Percentiles rank a stretch among this genome's conserved stretches.
phyloP scores from a whole-genome alignment of 257 asterid species.

The Solanum dulcamara region DNA sequence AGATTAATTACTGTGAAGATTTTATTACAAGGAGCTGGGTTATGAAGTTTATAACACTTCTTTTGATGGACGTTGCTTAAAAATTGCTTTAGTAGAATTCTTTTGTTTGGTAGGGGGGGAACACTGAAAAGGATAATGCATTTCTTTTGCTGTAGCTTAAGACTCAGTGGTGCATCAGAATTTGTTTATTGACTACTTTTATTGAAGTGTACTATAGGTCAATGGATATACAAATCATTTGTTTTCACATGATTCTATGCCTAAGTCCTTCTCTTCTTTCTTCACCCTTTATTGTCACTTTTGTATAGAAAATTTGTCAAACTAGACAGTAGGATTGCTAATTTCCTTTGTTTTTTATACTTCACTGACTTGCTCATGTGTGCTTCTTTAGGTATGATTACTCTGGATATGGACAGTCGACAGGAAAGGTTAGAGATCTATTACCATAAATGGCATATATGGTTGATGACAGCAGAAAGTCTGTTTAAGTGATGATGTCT shows the following conservation, averaged over 20 bases:
- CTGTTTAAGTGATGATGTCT: not conserved
- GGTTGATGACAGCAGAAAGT: not conserved
- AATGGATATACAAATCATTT: not conserved
- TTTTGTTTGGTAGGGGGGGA: not conserved
- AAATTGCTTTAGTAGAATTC: not conserved
- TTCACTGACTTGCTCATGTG: constrained; percentile 9
- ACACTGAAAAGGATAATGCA: not conserved
- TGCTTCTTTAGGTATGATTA: constrained; percentile 67
- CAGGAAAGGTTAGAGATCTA: constrained; percentile 79
- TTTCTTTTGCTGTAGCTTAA: not conserved
- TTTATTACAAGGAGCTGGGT: not conserved
- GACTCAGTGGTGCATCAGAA: not conserved
- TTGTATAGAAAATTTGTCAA: not conserved
- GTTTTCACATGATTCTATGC: not conserved
- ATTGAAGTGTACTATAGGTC: not conserved
- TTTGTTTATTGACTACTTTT: not conserved
- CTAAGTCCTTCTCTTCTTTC: not conserved
- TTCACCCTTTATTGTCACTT: not conserved
- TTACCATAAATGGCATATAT: not conserved
- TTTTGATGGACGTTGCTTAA: not conserved
- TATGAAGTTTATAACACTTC: not conserved
- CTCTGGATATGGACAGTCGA: constrained; percentile 94
- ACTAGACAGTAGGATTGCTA: not conserved
- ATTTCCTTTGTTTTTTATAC: not conserved
- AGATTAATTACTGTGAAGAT: not conserved